Base-by-base conservation (phyloP, 495 filamentous ascomycete species). In the Thermothielavioides terrestris region DNA sequence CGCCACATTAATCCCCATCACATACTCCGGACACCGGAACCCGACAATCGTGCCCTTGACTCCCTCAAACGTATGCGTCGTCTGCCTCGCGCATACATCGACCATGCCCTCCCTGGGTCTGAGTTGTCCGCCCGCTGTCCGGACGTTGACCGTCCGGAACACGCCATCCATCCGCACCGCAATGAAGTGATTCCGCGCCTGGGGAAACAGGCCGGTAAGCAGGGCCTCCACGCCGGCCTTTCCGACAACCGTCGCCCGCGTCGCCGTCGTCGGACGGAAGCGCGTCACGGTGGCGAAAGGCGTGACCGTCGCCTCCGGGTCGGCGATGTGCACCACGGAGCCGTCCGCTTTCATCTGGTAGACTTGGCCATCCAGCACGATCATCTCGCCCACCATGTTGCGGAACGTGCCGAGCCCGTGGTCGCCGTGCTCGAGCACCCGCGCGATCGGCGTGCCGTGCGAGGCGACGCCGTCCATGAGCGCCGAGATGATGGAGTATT, bases 401-500 rank as follows among this genome's bases (percentile, higher is more conserved):
- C 53, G 51, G 47, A 77, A 71, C n/a, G 76, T 78, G 15, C 76
- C 76, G 0, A 78, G 66, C 20, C 76, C 75, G 56, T 74, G 71
- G 58, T 69, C 63, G 60, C 76, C 74, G 50, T 75, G 68, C 0
- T 42, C 20, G 26, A 71, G 61, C 18, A 76, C 46, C 3, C 61
- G 37, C 7, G 67, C 54, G 22, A 72, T 60, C 4, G 59, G 55
- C 25, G 66, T 63, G 25, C 73, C 74, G 11, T 58, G 56, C 1
- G 67, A 61, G 49, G 66, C 67, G 38, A 76, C 63, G 50, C 74
- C 75, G 38, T 72, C 66, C 74, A 79, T 76, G 1, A 79, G 66
- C 34, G 75, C 73, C 20, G 69, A 70, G 21, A 77, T 52, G 36
- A 76, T 61, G 35, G 69, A 74, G 60, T 70, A 77, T 46, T 78